A percentile compares a stretch with the other conserved stretches of the same genome.
Evolutionary conservation across 2,329 filamentous ascomycete species (phyloP).

Genomic region (Macroventuria anomochaeta): DNA sequence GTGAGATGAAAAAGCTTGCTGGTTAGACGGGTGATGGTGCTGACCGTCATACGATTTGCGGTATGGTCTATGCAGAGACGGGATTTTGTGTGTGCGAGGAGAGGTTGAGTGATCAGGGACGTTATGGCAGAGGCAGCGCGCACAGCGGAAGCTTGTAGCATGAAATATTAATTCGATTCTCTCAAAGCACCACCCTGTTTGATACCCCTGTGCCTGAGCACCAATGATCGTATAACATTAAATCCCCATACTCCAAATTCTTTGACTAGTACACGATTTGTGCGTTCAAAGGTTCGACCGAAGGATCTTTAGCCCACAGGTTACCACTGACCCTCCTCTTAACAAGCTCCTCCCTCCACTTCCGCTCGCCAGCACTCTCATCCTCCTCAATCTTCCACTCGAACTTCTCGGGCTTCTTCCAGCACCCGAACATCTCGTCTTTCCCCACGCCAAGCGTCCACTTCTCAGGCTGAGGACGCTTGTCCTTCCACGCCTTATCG

Average conservation of each 20-base stretch:
- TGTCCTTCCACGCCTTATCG: slow-evolving; percentile 25
- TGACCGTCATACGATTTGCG: no score
- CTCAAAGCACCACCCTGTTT: no score
- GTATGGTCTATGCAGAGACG: no score
- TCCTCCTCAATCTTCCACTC: slow-evolving; percentile 25
- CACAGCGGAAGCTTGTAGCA: no score
- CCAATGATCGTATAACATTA: background rate
- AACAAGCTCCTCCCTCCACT: slow-evolving; percentile 26
- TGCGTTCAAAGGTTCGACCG: background rate
- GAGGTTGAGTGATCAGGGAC: no score
- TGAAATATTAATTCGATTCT: no score
- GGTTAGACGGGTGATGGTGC: no score
- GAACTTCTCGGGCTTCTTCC: slow-evolving; percentile 26
- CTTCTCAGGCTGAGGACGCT: slow-evolving; percentile 25
- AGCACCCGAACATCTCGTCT: slow-evolving; percentile 23
- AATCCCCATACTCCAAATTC: background rate
- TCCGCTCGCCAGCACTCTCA: slow-evolving; percentile 20
- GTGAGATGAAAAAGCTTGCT: no score
- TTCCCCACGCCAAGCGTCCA: slow-evolving; percentile 27
- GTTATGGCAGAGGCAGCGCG: no score
- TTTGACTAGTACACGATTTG: slow-evolving; percentile 1
- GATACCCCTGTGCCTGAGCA: no score
- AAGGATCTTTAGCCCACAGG: slow-evolving; percentile 12
- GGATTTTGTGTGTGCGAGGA: no score
- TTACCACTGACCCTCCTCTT: slow-evolving; percentile 27